Evolutionary conservation across 1,139 yeast genomes (phyloP), one percentile per base, ranked within the genome.

Genomic region (Pichia norvegensis): DNA sequence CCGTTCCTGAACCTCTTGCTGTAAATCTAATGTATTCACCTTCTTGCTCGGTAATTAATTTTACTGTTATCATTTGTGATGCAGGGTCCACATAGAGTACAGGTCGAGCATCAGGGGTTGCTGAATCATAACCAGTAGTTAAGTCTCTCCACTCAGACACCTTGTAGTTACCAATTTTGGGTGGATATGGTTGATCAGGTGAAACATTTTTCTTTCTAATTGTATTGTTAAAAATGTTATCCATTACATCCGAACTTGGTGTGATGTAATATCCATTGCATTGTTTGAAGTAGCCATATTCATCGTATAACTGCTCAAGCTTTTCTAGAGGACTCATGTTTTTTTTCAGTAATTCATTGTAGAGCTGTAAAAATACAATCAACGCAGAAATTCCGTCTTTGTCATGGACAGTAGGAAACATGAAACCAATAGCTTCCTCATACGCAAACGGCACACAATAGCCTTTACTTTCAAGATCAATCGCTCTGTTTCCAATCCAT

Each of bases 361-460:
- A 77, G 64, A 90, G 73, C 62, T 85, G 95, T 43, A 87, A 65
- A 67, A 88, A 90, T n/a, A 85, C 75, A 11, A 73, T 67, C 2
- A 88, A 78, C 0, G 97, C 97, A 29, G 88, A 69, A 23, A 92
- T 75, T 1, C 98, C 98, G 61, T 92, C 98, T 64, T 92, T 92
- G 61, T 92, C 98, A 63, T 85, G 87, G 40, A 85, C 86, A n/a
- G 78, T 71, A 23, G 77, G 69, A 57, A 88, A 86, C 97, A 92
- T 87, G 67, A 79, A 92, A 3, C 98, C 98, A 55, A 92, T 84
- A 4, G 97, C 97, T 60, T 92, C 98, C 63, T 92, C 98, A 60
- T 76, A 92, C 0, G 86, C 97, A 68, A 88, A 87, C 0, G 96
- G 95, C 1, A 90, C 95, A 7, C 46, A 55, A 56, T 61, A 79